These are phyloP conservation scores for Jaenimonas drosophilae DNA, from an alignment of 208 protist species.

Conservation along the genomic window DNA sequence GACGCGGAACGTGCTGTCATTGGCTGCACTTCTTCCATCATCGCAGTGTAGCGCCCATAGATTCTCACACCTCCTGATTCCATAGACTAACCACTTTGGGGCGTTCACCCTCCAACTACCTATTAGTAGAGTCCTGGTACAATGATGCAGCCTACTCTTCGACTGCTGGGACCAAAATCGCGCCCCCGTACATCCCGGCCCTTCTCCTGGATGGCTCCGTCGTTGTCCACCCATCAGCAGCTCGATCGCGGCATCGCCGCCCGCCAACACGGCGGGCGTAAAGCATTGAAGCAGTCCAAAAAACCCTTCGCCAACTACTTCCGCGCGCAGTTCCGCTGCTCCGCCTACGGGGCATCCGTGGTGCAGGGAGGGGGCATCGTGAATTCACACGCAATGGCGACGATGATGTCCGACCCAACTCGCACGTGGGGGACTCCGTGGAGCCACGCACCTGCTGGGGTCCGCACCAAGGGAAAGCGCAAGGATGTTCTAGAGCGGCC, in stretches of 20 bases:
- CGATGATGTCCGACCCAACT: conserved; percentile 52
- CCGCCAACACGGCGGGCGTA: conserved; percentile 55
- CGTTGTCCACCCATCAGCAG: conserved; percentile 60
- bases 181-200: not conserved
- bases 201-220: conserved; percentile 38
- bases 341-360: conserved; percentile 10
- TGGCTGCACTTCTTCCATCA: too few relatives aligned
- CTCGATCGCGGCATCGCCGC: conserved; percentile 68
- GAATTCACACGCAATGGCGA: conserved; percentile 26
- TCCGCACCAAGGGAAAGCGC: conserved; percentile 28
- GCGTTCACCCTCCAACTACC: too few relatives aligned
- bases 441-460: conserved; percentile 17
- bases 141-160: too few relatives aligned
- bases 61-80: too few relatives aligned
- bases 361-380: conserved; percentile 19
- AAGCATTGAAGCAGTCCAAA: conserved; percentile 57
- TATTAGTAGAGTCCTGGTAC: too few relatives aligned
- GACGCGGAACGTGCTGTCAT: too few relatives aligned
- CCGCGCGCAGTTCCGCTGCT: conserved; percentile 41
- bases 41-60: too few relatives aligned
- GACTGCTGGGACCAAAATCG: too few relatives aligned
- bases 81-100: too few relatives aligned
- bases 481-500: conserved; percentile 61
- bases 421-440: conserved; percentile 49
- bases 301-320: conserved; percentile 78